Base-by-base conservation (phyloP, 2,329 filamentous ascomycete genomes). In the Exophiala alcalophila region DNA sequence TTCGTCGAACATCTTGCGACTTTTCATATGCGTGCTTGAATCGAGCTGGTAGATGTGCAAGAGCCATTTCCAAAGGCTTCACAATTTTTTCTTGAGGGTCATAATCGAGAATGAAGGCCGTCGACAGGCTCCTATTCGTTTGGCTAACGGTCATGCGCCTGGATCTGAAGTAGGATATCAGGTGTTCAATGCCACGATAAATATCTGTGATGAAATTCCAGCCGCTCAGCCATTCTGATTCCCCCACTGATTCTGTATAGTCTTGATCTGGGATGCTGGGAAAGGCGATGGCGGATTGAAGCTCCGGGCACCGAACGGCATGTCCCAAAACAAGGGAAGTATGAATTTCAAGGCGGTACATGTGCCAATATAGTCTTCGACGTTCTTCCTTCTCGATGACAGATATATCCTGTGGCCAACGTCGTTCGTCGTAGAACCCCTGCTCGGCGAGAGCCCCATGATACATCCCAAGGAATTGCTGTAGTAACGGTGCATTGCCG, bases 271-370 rank as follows among this genome's bases (percentile, higher is more conserved):
- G 32, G 6, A 44, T 4, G 6, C 20, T 24, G 14, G 40, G 40
- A 38, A 38, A 44, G 14, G 33, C 32, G 19, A 44, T 24, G 11
- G 40, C 32, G 12, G 40, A 38, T 20, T 44, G 40, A 15, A 37
- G 25, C 26, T 44, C 40, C 5, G 40, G 40, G 12, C 24, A 31
- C 12, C 40, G 40, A 32, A 44, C 27, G 16, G 33, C 27, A 38
- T 44, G 40, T 14, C 40, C 40, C n/a, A 44, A 24, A 3, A 44
- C 40, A 12, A 37, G 33, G 20, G 40, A 37, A 10, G 32, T 44
- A 18, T 44, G 40, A n/a, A 44, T 26, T 16, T 44, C 40, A n/a
- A 44, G 33, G 11, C 40, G 40, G 20, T 44, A 44, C 40, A 44
- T 44, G 18, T 38, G 27, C 40, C 40, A 44, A 27, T 38, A 44